phyloP scores from a whole-genome alignment of 108 stramenopile genomes.

The Mediolabrus comicus region DNA sequence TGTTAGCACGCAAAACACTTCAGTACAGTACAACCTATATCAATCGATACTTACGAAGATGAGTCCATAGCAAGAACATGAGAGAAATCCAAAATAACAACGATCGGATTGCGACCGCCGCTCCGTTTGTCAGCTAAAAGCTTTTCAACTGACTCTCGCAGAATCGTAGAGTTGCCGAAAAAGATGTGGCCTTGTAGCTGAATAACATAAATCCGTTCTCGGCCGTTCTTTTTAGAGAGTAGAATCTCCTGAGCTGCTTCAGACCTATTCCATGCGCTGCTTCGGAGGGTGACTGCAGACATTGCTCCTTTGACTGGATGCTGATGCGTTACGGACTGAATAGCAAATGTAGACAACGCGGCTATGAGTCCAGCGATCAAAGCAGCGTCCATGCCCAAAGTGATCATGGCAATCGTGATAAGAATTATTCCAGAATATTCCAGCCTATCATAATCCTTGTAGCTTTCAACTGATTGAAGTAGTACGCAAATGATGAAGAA shows the following conservation, averaged over 20 bases:
- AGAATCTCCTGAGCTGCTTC: constrained; percentile 50
- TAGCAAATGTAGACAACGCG: constrained; percentile 59
- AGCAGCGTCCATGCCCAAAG: constrained; percentile 69
- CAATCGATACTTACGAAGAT: constrained; percentile 30
- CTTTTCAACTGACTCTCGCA: constrained; percentile 59
- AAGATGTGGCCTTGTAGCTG: constrained; percentile 72
- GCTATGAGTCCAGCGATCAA: constrained; percentile 65
- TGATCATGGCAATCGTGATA: constrained; percentile 71
- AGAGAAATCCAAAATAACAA: constrained; percentile 68
- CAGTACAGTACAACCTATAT: background rate
- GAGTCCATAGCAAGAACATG: constrained; percentile 71
- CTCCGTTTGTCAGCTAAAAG: constrained; percentile 18
- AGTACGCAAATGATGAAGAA: no score
- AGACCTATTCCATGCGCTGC: constrained; percentile 52
- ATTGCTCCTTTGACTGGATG: constrained; percentile 67
- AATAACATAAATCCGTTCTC: constrained; percentile 57
- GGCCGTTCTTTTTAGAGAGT: constrained; percentile 36
- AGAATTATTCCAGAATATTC: constrained; percentile 67
- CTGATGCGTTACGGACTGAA: constrained; percentile 57
- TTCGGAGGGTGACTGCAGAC: constrained; percentile 63
- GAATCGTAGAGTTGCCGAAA: constrained; percentile 61
- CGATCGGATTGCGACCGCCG: constrained; percentile 23
- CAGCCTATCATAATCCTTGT: constrained; percentile 30
- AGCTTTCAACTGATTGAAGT: constrained; percentile 1
- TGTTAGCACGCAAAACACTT: background rate